Evolutionary conservation across 805 yeast genomes (phyloP).

Genomic region (Nakazawaea wickerhamii): DNA sequence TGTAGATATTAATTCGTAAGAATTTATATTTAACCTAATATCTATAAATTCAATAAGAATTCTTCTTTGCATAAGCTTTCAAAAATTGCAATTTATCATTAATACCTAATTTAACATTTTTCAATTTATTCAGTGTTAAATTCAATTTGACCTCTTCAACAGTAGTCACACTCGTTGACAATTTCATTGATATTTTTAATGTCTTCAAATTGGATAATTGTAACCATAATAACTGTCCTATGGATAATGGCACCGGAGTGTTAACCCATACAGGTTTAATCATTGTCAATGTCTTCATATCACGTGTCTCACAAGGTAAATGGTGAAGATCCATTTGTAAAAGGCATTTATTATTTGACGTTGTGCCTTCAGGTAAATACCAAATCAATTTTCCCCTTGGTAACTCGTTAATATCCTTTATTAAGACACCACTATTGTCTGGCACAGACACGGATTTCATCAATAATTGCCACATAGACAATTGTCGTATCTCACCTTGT

Average conservation of each 20-base stretch:
- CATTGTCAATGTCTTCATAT: slow-evolving; percentile 6
- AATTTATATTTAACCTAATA: background rate
- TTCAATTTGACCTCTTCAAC: background rate
- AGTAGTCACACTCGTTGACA: background rate
- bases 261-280: slow-evolving; percentile 4
- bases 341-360: slow-evolving; percentile 72
- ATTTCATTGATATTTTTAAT: slow-evolving; percentile 2
- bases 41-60: background rate
- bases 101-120: slow-evolving; percentile 4
- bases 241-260: slow-evolving; percentile 4
- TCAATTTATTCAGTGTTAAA: slow-evolving; percentile 7
- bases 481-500: slow-evolving; percentile 27
- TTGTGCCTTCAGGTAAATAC: slow-evolving; percentile 74
- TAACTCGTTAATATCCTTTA: background rate
- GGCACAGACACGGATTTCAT: slow-evolving; percentile 6
- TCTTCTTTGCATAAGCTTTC: slow-evolving; percentile 1
- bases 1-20: no score
- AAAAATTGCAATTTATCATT: slow-evolving; percentile 6
- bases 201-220: background rate
- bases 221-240: background rate
- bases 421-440: slow-evolving; percentile 16
- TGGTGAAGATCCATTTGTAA: slow-evolving; percentile 21
- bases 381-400: slow-evolving; percentile 38
- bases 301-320: slow-evolving; percentile 27
- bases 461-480: slow-evolving; percentile 22